phyloP scores from a whole-genome alignment of 2,329 filamentous ascomycete genomes.

The Epichloe sp. region DNA sequence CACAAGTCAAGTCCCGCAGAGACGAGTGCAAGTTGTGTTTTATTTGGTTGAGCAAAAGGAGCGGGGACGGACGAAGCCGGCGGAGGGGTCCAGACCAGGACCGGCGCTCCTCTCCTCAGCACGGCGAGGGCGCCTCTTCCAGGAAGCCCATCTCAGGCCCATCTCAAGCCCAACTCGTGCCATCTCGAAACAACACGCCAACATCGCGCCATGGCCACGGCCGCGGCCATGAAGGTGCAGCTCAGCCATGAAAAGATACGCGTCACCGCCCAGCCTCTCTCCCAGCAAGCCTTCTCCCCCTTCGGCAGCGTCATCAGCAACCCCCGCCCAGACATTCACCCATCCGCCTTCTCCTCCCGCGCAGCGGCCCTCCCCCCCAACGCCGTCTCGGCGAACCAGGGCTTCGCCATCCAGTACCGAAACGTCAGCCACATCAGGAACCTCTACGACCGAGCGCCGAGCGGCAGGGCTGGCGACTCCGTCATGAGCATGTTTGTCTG shows the following conservation, averaged over 20 bases:
- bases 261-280: conserved; percentile 53
- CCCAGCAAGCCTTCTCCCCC: conserved; percentile 54
- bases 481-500: conserved; percentile 87
- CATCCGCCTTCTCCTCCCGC: conserved; percentile 31
- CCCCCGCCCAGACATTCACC: conserved; percentile 44
- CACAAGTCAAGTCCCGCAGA: no score
- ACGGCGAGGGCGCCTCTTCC: no score
- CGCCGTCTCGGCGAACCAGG: conserved; percentile 63
- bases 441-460: conserved; percentile 55
- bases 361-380: conserved; percentile 26
- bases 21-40: no score
- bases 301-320: conserved; percentile 80
- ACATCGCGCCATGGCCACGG: neutral
- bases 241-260: conserved; percentile 13
- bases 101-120: conserved; percentile 4
- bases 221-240: conserved; percentile 9
- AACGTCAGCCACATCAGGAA: conserved; percentile 63
- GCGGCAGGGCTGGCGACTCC: conserved; percentile 32
- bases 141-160: no score
- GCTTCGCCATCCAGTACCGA: conserved; percentile 74
- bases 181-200: no score
- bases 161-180: no score
- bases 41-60: no score
- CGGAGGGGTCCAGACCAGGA: conserved; percentile 5
- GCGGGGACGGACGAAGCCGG: neutral